These are phyloP conservation scores for Cyberlindnera meyerae DNA, from an alignment of 805 yeast genomes.

Conservation along the genomic window DNA sequence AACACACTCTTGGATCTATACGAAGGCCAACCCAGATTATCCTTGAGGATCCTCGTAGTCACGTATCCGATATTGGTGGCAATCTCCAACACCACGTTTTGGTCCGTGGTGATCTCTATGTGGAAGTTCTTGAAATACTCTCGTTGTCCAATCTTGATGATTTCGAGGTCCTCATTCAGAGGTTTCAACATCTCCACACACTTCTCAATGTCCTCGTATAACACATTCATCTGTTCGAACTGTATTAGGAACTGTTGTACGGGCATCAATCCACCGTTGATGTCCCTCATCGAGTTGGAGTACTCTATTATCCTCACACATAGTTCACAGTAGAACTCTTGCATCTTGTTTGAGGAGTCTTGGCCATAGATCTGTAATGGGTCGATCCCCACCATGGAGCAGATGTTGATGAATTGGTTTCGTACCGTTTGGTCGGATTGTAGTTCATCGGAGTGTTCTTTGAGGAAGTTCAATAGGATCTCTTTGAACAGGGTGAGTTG, in stretches of 20 bases:
- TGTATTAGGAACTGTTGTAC: slow-evolving; percentile 45
- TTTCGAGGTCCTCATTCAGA: slow-evolving; percentile 69
- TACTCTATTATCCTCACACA: slow-evolving; percentile 72
- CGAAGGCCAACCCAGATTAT: slow-evolving; percentile 71
- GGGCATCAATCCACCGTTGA: slow-evolving; percentile 80
- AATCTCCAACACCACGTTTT: slow-evolving; percentile 63
- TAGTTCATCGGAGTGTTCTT: slow-evolving; percentile 65
- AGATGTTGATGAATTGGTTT: slow-evolving; percentile 67
- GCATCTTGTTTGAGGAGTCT: slow-evolving; percentile 23
- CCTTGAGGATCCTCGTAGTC: slow-evolving; percentile 55
- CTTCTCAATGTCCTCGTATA: slow-evolving; percentile 48
- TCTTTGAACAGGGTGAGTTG: slow-evolving; percentile 76
- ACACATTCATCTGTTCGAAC: slow-evolving; percentile 28
- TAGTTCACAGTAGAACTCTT: slow-evolving; percentile 60
- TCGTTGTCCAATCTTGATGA: slow-evolving; percentile 50
- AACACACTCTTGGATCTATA: slow-evolving; percentile 58
- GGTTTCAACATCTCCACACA: slow-evolving; percentile 48
- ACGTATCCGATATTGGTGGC: slow-evolving; percentile 78
- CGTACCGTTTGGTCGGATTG: slow-evolving; percentile 59
- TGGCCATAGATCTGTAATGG: slow-evolving; percentile 46
- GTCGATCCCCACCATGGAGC: slow-evolving; percentile 78
- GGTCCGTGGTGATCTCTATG: slow-evolving; percentile 61
- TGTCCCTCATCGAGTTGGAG: slow-evolving; percentile 60
- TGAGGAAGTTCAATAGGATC: slow-evolving; percentile 70
- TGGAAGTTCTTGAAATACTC: slow-evolving; percentile 54